phyloP scores from a whole-genome alignment of 2,329 filamentous ascomycete species.

The Ophiostoma perfectum region DNA sequence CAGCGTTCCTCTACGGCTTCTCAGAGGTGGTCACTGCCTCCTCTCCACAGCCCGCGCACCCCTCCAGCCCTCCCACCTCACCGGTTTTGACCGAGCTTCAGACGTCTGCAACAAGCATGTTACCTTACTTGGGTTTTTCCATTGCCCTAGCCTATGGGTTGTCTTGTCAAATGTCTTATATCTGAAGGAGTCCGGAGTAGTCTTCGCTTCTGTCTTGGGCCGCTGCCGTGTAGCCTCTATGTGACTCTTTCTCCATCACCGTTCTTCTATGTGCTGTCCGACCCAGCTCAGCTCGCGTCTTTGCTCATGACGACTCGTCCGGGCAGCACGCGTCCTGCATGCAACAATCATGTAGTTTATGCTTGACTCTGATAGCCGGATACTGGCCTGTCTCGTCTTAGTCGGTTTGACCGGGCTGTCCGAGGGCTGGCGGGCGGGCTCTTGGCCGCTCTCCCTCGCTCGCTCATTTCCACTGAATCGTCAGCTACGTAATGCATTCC shows the following conservation, averaged over 20 bases:
- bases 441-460: not conserved
- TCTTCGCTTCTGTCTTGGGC: too few species aligned
- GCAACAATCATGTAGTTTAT: too few species aligned
- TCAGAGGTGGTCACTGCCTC: not conserved
- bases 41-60: not conserved
- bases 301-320: too few species aligned
- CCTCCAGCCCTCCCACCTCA: not conserved
- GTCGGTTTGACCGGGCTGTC: slow-evolving; percentile 3
- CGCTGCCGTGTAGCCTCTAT: too few species aligned
- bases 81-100: not conserved
- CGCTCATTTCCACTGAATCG: not conserved
- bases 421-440: not conserved
- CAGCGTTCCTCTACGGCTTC: not conserved
- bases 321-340: too few species aligned
- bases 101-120: too few species aligned
- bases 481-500: not conserved
- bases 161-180: too few species aligned
- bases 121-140: not conserved
- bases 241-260: too few species aligned
- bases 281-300: too few species aligned
- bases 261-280: too few species aligned
- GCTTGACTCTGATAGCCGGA: too few species aligned
- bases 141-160: not conserved
- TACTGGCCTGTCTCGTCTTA: not conserved
- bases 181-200: too few species aligned